A percentile compares a stretch with the other conserved stretches of the same genome.
Conservation (phyloP, 2,329 filamentous ascomycete species). For the Beauveria caledonica region DNA sequence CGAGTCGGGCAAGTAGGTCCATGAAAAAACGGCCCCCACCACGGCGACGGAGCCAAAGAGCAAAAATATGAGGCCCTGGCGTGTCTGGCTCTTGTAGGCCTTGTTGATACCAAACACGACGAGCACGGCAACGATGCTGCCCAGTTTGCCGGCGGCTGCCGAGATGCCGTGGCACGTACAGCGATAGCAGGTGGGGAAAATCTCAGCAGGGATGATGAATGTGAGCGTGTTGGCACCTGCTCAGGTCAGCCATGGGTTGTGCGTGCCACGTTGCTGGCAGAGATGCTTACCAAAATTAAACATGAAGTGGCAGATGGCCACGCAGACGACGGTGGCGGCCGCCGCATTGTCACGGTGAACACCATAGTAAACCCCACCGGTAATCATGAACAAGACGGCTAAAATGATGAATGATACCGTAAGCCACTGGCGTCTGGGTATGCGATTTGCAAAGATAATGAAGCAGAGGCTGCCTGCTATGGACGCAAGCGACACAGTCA, state of each 20-base stretch:
- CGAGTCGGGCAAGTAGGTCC: slow-evolving; percentile 42
- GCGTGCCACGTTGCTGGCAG: background rate
- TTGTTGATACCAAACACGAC: slow-evolving; percentile 43
- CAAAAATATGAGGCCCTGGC: slow-evolving; percentile 42
- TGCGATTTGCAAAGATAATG: slow-evolving; percentile 37
- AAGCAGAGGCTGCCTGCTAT: slow-evolving; percentile 43
- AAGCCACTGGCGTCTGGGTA: slow-evolving; percentile 41
- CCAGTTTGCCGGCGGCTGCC: slow-evolving; percentile 51
- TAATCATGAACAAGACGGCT: slow-evolving; percentile 38
- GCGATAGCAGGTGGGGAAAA: slow-evolving; percentile 56
- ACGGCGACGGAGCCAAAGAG: slow-evolving; percentile 43
- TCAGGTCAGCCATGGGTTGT: slow-evolving; percentile 8
- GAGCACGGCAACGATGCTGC: slow-evolving; percentile 44
- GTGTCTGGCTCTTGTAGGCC: slow-evolving; percentile 31
- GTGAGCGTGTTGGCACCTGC: slow-evolving; percentile 52
- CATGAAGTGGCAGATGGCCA: slow-evolving; percentile 45
- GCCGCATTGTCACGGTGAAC: slow-evolving; percentile 34
- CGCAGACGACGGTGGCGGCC: slow-evolving; percentile 39
- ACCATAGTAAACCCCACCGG: slow-evolving; percentile 41
- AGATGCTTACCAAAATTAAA: slow-evolving; percentile 43
- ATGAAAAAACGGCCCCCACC: slow-evolving; percentile 41
- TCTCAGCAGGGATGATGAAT: slow-evolving; percentile 56
- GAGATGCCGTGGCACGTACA: slow-evolving; percentile 56
- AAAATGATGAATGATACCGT: slow-evolving; percentile 40
- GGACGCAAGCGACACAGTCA: slow-evolving; percentile 44